Base-by-base conservation (phyloP, 2,329 filamentous ascomycete genomes). In the Aspergillus hortae region DNA sequence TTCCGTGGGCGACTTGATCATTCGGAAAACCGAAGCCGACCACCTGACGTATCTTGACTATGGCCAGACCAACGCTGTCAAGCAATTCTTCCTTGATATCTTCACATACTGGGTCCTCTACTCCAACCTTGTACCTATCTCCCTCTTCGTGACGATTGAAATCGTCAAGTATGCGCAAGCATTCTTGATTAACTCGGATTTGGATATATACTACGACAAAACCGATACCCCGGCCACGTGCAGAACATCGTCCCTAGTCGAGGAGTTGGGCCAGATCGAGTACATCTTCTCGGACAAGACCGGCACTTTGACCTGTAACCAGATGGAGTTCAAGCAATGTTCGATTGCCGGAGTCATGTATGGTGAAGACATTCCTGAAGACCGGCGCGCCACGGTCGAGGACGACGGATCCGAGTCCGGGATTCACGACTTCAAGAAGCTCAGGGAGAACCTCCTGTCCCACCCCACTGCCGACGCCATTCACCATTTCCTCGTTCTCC, bases 211-310 rank as follows among this genome's bases (percentile, higher is more conserved):
- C 74, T 90, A 99, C 69, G 89, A 96, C 64, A 89, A 90, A 68
- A 96, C 87, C 1, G 92, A 99, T 64, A 99, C 92, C 0, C 91
- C 94, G 11, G 92, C 94, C 4, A 95, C 94, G 59, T 99, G 94
- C 73, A 85, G 94, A 63, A 99, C 94, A 0, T 97, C 92, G 2
- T 96, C 92, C 60, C 78, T 99, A 67, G 94, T 99, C 10, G 94
- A 99, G 74, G 95, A 99, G 67, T 76, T 99, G 42, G 94, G 94
- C 50, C 96, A 97, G 81, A 95, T 99, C 42, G 94, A 97, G 67
- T 99, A 95, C 65, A 94, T 99, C 58, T 99, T 99, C 70, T 96
- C 91, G 0, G 92, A 97, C 77, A 97, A 97, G 77, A 97, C 92
- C 1, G 92, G 92, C 41, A 97, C 92, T 4, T 77, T 97, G 64